A percentile compares a stretch with the other conserved stretches of the same genome.
Conservation (phyloP, 1,139 yeast species). For the Yamadazyma jaroonii region DNA sequence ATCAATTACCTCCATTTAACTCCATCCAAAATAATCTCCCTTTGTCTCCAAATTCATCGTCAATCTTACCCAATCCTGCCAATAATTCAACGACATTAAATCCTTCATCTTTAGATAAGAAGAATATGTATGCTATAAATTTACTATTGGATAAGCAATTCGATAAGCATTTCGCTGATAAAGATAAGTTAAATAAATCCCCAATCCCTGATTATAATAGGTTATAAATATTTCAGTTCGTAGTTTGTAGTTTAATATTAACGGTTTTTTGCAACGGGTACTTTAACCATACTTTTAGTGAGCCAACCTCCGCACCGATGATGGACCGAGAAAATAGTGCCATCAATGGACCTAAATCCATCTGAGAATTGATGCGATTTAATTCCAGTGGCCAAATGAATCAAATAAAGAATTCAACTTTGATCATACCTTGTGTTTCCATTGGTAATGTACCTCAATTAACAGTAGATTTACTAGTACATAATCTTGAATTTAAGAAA, state of each 20-base stretch:
- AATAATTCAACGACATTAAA: conserved; percentile 20
- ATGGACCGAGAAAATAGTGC: too few species aligned
- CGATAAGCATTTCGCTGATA: conserved; percentile 6
- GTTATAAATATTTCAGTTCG: neutral
- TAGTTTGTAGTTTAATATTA: neutral
- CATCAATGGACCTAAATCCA: too few species aligned
- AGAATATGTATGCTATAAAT: conserved; percentile 5
- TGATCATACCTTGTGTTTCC: conserved; percentile 67
- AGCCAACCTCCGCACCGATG: too few species aligned
- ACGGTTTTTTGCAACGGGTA: neutral
- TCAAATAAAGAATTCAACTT: neutral
- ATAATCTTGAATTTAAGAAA: conserved; percentile 51
- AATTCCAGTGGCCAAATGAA: conserved; percentile 1
- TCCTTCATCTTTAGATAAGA: conserved; percentile 21
- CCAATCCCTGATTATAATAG: conserved; percentile 2
- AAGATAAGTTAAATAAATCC: conserved; percentile 1
- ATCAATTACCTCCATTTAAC: conserved; percentile 33
- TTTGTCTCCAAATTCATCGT: conserved; percentile 19
- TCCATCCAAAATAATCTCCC: conserved; percentile 36
- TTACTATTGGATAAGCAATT: conserved; percentile 6
- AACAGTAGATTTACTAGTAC: conserved; percentile 68
- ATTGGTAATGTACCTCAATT: conserved; percentile 91
- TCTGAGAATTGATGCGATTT: neutral
- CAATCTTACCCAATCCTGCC: conserved; percentile 4
- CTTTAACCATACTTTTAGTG: too few species aligned